Percentiles rank a stretch among this genome's conserved stretches.
phyloP scores from a whole-genome alignment of 306 rosid genomes.

The Dryas octopetala region DNA sequence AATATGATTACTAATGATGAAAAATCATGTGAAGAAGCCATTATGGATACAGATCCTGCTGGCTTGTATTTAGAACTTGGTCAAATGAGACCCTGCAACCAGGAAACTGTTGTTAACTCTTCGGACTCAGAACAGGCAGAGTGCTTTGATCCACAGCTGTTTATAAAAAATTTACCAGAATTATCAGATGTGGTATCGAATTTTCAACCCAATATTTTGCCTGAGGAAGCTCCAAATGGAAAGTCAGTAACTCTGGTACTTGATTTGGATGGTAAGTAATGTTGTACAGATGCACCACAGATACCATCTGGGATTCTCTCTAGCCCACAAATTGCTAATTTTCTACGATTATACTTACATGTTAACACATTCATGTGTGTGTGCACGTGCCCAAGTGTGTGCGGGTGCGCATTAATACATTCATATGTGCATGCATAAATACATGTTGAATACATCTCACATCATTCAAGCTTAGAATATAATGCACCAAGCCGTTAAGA shows the following conservation, averaged over 20 bases:
- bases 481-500: neutral
- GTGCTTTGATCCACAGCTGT: constrained; percentile 84
- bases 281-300: neutral
- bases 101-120: constrained; percentile 53
- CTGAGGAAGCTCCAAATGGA: constrained; percentile 56
- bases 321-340: neutral
- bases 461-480: neutral
- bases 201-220: constrained; percentile 48
- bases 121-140: constrained; percentile 66
- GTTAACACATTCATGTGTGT: neutral
- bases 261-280: constrained; percentile 90
- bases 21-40: constrained; percentile 50
- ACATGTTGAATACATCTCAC: neutral
- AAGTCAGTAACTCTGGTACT: constrained; percentile 80
- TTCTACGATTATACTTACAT: neutral
- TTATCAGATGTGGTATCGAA: constrained; percentile 70
- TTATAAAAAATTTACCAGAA: constrained; percentile 81
- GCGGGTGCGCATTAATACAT: neutral
- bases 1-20: constrained; percentile 37
- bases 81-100: constrained; percentile 67
- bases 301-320: neutral
- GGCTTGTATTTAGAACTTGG: constrained; percentile 69
- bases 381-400: too few species aligned
- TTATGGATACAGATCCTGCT: constrained; percentile 48
- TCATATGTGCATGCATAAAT: neutral